phyloP scores from a whole-genome alignment of 192 early-diverging fungal genomes.

The Haplosporangium gracile region DNA sequence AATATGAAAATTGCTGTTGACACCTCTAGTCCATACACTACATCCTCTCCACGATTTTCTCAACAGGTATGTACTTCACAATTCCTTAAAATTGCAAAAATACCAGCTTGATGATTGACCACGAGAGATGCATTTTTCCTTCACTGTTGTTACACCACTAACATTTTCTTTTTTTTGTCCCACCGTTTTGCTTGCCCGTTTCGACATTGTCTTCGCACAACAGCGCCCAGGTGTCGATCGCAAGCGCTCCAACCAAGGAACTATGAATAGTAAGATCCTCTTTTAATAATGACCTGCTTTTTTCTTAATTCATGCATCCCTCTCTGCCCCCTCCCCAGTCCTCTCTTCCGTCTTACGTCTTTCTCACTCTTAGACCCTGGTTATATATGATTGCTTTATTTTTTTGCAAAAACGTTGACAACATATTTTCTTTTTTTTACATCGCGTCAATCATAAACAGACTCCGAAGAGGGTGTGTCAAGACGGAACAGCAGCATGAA shows the following conservation, averaged over 20 bases:
- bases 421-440: neutral
- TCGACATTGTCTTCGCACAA: neutral
- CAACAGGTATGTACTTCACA: conserved; percentile 15
- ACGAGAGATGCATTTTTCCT: too few relatives aligned
- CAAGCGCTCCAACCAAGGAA: conserved; percentile 10
- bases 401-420: neutral
- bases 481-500: conserved; percentile 34
- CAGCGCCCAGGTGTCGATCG: conserved; percentile 26
- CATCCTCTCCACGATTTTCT: conserved; percentile 22
- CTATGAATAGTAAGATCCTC: neutral
- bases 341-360: conserved; percentile 5
- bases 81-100: neutral
- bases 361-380: neutral
- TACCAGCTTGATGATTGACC: neutral
- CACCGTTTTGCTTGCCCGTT: neutral
- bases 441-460: neutral
- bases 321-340: neutral
- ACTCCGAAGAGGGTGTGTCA: neutral
- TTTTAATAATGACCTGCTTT: neutral
- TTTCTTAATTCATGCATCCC: conserved; percentile 9
- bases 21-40: neutral
- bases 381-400: neutral
- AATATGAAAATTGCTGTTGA: conserved; percentile 13
- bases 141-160: neutral
- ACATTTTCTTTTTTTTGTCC: neutral